Percentiles rank a stretch among this genome's conserved stretches.
These are phyloP conservation scores for Microcera coccophila DNA, from an alignment of 2,329 filamentous ascomycete species.

Conservation along the genomic window DNA sequence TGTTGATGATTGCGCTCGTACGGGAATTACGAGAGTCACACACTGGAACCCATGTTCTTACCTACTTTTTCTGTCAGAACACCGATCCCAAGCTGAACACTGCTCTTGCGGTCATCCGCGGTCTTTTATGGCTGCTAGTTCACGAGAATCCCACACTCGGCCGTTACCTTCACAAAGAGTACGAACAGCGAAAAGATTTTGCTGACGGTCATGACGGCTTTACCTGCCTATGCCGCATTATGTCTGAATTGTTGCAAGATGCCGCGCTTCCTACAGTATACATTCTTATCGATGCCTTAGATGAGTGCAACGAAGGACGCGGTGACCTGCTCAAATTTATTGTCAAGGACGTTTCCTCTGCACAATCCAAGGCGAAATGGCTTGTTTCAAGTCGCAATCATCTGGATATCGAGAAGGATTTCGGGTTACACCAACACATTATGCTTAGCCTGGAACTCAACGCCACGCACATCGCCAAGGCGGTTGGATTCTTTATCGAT, in stretches of 20 bases:
- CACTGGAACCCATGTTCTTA: constrained; percentile 3
- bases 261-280: constrained; percentile 17
- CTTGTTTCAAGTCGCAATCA: constrained; percentile 43
- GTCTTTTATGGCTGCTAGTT: constrained; percentile 40
- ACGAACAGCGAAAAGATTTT: constrained; percentile 30
- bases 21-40: constrained; percentile 11
- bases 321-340: constrained; percentile 31
- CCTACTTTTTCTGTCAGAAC: constrained; percentile 42
- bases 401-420: constrained; percentile 29
- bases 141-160: constrained; percentile 31
- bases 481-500: constrained; percentile 37
- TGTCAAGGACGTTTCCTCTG: constrained; percentile 6
- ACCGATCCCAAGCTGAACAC: constrained; percentile 36
- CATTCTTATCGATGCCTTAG: constrained; percentile 45
- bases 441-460: constrained; percentile 38
- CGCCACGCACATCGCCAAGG: constrained; percentile 28
- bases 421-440: constrained; percentile 12
- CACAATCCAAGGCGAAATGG: constrained; percentile 33
- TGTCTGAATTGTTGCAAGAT: constrained; percentile 35
- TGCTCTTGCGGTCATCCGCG: constrained; percentile 38
- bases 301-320: constrained; percentile 37
- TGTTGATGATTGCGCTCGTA: constrained; percentile 30
- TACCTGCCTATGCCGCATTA: constrained; percentile 32
- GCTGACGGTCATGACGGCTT: constrained; percentile 41
- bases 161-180: constrained; percentile 31